Percentiles rank a stretch among this genome's conserved stretches.
These are phyloP conservation scores for Lepidium sativum DNA, from an alignment of 345 rosid genomes.

Conservation along the genomic window DNA sequence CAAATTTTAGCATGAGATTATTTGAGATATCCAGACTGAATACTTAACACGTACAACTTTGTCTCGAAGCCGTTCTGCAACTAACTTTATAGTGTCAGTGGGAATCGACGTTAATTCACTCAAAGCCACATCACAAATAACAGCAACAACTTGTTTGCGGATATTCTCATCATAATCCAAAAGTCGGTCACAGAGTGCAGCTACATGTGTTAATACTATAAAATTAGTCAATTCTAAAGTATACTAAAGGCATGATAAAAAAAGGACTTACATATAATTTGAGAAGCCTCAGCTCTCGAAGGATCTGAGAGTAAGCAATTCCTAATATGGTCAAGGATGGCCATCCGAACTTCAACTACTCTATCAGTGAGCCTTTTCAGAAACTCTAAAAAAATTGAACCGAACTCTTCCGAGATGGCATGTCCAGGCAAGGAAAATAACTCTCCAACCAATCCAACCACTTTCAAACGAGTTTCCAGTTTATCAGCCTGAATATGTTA, in stretches of 20 bases:
- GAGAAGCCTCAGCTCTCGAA: conserved; percentile 64
- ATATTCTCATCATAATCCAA: conserved; percentile 96
- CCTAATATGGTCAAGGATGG: conserved; percentile 82
- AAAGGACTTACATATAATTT: conserved; percentile 57
- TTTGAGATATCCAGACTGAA: conserved; percentile 12
- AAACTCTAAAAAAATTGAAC: conserved; percentile 81
- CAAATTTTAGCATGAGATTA: conserved; percentile 8
- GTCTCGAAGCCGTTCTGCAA: conserved; percentile 91
- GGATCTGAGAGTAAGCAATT: conserved; percentile 71
- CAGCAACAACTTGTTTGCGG: conserved; percentile 90
- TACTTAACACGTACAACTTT: conserved; percentile 63
- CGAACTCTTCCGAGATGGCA: conserved; percentile 56
- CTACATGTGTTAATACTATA: conserved; percentile 35
- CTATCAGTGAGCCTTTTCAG: conserved; percentile 92
- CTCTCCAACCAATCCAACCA: conserved; percentile 81
- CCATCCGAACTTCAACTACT: conserved; percentile 74
- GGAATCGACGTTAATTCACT: conserved; percentile 58
- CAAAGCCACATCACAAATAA: conserved; percentile 74
- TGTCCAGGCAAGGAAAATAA: conserved; percentile 71
- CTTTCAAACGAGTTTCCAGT: conserved; percentile 77
- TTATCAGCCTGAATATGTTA: conserved; percentile 69
- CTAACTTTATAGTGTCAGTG: conserved; percentile 60
- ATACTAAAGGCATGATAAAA: conserved; percentile 3
- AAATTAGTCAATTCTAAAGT: conserved; percentile 7
- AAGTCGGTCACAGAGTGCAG: conserved; percentile 91